Evolutionary conservation across 768 basidiomycete genomes (phyloP).

Genomic region (Pulveroboletus sp.): DNA sequence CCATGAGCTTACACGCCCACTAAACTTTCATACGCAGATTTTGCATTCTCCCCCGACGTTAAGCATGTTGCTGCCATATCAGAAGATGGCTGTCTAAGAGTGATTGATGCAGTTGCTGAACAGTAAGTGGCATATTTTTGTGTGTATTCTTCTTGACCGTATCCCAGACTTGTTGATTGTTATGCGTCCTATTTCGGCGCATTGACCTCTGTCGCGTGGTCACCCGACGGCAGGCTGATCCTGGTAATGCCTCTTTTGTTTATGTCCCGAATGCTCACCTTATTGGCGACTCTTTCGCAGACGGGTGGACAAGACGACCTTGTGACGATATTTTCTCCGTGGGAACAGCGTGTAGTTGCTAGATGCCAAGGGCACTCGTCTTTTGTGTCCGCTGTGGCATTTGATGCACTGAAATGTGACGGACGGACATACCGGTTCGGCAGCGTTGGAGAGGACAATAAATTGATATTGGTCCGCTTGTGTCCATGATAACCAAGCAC

Average conservation of each 20-base stretch:
- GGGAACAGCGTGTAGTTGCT: constrained; percentile 91
- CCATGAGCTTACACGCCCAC: neutral
- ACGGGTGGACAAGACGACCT: constrained; percentile 98
- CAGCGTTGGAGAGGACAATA: constrained; percentile 96
- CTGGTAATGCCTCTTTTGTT: constrained; percentile 41
- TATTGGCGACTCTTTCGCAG: constrained; percentile 34
- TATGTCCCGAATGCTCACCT: neutral
- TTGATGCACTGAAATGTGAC: constrained; percentile 86
- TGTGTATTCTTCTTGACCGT: constrained; percentile 1
- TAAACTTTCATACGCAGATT: constrained; percentile 45
- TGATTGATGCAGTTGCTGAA: constrained; percentile 85
- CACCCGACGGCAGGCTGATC: constrained; percentile 91
- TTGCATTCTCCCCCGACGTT: constrained; percentile 91
- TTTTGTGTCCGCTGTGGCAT: constrained; percentile 84
- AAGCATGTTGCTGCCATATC: constrained; percentile 85
- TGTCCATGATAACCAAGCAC: neutral
- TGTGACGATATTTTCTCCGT: constrained; percentile 89
- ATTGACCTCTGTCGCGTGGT: constrained; percentile 88
- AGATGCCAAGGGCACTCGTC: constrained; percentile 97
- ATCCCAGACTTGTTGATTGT: constrained; percentile 77
- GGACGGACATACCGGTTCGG: constrained; percentile 91
- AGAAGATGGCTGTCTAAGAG: constrained; percentile 87
- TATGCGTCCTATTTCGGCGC: constrained; percentile 95
- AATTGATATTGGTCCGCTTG: constrained; percentile 71
- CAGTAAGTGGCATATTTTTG: constrained; percentile 47